These are phyloP conservation scores for Plenodomus tracheiphilus DNA, from an alignment of 2,329 filamentous ascomycete species.

Conservation along the genomic window DNA sequence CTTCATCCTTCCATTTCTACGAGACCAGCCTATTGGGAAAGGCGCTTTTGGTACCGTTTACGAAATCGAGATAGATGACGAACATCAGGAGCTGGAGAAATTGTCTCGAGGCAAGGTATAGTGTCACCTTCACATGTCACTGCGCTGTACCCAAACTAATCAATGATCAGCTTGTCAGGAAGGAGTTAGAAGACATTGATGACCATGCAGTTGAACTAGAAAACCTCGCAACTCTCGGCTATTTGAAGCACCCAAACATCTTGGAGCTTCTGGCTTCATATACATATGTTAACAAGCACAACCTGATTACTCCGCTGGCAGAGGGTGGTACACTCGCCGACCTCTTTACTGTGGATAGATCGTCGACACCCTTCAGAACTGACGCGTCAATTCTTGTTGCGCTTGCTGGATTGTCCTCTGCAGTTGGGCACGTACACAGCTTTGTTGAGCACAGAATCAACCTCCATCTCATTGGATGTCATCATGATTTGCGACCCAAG, in stretches of 20 bases:
- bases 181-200: too few relatives aligned
- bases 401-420: slow-evolving; percentile 2
- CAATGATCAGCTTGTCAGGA: too few relatives aligned
- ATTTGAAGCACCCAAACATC: slow-evolving; percentile 10
- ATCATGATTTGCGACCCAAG: slow-evolving; percentile 1
- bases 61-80: neutral
- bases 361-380: neutral
- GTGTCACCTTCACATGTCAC: too few relatives aligned
- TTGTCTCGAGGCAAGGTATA: too few relatives aligned
- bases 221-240: neutral
- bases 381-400: slow-evolving; percentile 1
- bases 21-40: too few relatives aligned
- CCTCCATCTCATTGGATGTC: neutral
- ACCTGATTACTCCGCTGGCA: slow-evolving; percentile 2
- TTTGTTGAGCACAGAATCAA: neutral
- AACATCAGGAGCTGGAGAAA: too few relatives aligned
- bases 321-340: too few relatives aligned
- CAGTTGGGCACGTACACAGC: slow-evolving; percentile 1
- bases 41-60: neutral
- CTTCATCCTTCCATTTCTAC: too few relatives aligned
- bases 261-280: slow-evolving; percentile 6
- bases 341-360: too few relatives aligned
- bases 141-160: too few relatives aligned
- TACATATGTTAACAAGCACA: slow-evolving; percentile 1
- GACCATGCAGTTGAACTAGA: neutral